phyloP scores from a whole-genome alignment of 768 basidiomycete species.

The Pleurotus sapidus region DNA sequence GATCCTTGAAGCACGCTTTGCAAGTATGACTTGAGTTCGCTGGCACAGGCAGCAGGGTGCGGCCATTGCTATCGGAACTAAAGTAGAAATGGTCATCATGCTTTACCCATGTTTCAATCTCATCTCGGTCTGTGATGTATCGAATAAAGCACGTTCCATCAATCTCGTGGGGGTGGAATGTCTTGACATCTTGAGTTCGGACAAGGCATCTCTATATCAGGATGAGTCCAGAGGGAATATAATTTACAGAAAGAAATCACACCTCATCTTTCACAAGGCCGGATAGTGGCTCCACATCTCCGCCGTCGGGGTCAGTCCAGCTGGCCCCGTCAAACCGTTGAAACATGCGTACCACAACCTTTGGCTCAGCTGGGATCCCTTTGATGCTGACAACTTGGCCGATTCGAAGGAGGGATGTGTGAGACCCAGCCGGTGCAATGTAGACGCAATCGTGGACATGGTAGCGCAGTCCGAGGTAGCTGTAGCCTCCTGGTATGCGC shows the following conservation, averaged over 20 bases:
- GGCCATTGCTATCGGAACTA: constrained; percentile 22
- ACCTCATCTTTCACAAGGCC: constrained; percentile 36
- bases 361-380: constrained; percentile 16
- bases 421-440: constrained; percentile 30
- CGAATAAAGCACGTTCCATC: constrained; percentile 56
- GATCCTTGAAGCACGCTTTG: constrained; percentile 32
- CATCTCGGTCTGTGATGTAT: constrained; percentile 25
- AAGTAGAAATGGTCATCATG: constrained; percentile 61
- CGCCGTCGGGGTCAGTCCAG: not conserved
- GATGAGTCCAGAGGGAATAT: not conserved
- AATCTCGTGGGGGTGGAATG: constrained; percentile 34
- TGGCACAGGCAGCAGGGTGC: not conserved
- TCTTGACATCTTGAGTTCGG: constrained; percentile 24
- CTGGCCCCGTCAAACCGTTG: constrained; percentile 41
- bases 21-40: constrained; percentile 32
- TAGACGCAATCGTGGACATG: constrained; percentile 66
- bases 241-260: constrained; percentile 21
- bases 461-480: constrained; percentile 42
- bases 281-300: not conserved
- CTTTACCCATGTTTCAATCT: constrained; percentile 46
- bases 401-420: constrained; percentile 39
- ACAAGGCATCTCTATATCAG: constrained; percentile 38
- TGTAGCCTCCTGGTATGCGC: constrained; percentile 26
- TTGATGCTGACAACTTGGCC: constrained; percentile 50
- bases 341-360: constrained; percentile 37